Base-by-base conservation (phyloP, 108 stramenopile genomes). In the Phaeodactylum tricornutum region DNA sequence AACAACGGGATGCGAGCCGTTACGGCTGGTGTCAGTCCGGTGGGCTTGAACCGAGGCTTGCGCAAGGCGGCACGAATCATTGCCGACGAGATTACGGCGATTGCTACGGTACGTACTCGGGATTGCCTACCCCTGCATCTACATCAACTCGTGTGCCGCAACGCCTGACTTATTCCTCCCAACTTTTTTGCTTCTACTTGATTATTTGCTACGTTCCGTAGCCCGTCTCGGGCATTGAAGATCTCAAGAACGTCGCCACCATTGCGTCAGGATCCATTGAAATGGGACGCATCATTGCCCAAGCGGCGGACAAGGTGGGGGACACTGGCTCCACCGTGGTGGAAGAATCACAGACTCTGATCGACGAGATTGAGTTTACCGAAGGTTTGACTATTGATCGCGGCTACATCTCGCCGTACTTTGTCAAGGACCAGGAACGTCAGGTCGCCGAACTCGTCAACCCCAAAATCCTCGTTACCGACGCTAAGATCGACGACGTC, bases 351-450 rank as follows among this genome's bases (percentile, higher is more conserved):
- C 96, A 97, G 57, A 95, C 93, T 19, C 68, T 97, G 29, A 66
- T 74, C 25, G 96, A 97, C 51, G 94, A 95, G 57, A 86, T 97
- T 48, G 96, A 97, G 67, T 97, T 97, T 74, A 97, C 96, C 21
- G 96, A 97, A 51, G 96, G 96, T 53, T 70, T 97, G 46, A 94
- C 93, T 45, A 93, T 97, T 62, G 96, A 97, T 76, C 74, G 96
- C 15, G 96, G 96, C 28, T 97, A 80, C 73, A 74, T 97, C 42
- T 91, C 88, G n/a, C 96, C 96, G 40, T 97, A 97, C 75, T 78
- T 97, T 19, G 92, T 97, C 55, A 97, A 93, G 69, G 96, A 97
- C 64, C 84, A 95, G 53, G 92, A 95, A 67, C 88, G 96, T 55
- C 94, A 95, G 57, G 64, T 94, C 40, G 89, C 85, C 50, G 93